A percentile compares a stretch with the other conserved stretches of the same genome.
phyloP scores from a whole-genome alignment of 768 basidiomycete genomes.

The Termitomyces sp. region DNA sequence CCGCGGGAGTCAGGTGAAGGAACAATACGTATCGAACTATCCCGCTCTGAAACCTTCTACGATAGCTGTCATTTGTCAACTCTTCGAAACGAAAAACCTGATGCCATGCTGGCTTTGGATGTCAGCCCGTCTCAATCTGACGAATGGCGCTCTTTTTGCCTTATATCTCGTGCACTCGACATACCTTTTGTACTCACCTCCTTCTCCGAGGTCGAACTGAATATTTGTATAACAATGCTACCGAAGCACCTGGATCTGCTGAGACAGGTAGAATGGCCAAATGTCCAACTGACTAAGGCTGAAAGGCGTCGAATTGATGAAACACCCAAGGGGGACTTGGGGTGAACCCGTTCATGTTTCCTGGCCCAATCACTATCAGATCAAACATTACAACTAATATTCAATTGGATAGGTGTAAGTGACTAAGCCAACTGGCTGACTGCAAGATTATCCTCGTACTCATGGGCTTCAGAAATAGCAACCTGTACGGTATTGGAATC shows the following conservation, averaged over 20 bases:
- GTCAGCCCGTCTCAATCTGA: slow-evolving; percentile 33
- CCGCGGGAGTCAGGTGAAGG: slow-evolving; percentile 34
- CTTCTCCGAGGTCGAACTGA: neutral
- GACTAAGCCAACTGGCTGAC: too few species aligned
- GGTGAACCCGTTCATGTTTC: slow-evolving; percentile 21
- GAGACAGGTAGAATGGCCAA: neutral
- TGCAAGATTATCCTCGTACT: too few species aligned
- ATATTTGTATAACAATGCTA: neutral
- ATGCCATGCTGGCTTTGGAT: slow-evolving; percentile 40
- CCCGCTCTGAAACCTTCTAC: slow-evolving; percentile 13
- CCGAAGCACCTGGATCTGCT: neutral
- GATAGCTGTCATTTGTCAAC: slow-evolving; percentile 4
- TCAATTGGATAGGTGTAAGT: too few species aligned
- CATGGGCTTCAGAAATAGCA: too few species aligned
- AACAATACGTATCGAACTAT: slow-evolving; percentile 35
- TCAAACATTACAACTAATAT: too few species aligned
- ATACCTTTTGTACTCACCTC: slow-evolving; percentile 24
- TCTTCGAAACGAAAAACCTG: slow-evolving; percentile 22
- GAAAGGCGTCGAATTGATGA: slow-evolving; percentile 1
- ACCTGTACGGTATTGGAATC: too few species aligned
- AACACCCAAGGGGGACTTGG: slow-evolving; percentile 2
- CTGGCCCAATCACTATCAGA: too few species aligned
- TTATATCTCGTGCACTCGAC: slow-evolving; percentile 19
- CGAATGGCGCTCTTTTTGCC: slow-evolving; percentile 32
- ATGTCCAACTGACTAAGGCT: neutral